These are phyloP conservation scores for Auriculariales sp. DNA, from an alignment of 768 basidiomycete species.

Conservation along the genomic window DNA sequence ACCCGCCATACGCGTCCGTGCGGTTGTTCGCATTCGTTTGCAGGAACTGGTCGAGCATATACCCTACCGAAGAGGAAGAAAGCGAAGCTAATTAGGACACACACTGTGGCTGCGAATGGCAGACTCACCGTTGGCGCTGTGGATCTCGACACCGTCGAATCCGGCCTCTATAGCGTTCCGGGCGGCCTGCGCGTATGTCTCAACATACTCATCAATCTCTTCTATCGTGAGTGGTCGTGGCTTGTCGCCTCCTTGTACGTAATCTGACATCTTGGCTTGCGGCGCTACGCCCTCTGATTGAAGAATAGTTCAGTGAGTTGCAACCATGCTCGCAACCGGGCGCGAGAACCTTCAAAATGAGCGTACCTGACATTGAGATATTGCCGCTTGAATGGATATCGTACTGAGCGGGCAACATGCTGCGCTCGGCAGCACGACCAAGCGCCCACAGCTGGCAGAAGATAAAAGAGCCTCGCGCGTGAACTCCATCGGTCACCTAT, in stretches of 20 bases:
- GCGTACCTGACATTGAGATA: neutral
- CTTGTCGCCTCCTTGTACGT: neutral
- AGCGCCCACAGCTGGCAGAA: constrained; percentile 46
- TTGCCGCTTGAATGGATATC: constrained; percentile 2
- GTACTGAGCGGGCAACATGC: neutral
- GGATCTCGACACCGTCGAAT: constrained; percentile 48
- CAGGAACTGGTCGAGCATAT: constrained; percentile 38
- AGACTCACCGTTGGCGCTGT: too few species aligned
- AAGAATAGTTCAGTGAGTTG: constrained; percentile 6
- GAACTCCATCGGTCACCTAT: constrained; percentile 43
- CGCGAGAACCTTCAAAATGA: too few species aligned
- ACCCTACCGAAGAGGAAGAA: constrained; percentile 26
- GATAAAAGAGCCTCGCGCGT: constrained; percentile 35
- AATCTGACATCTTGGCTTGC: too few species aligned
- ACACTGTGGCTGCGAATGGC: neutral
- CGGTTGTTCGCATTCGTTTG: constrained; percentile 41
- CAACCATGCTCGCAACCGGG: too few species aligned
- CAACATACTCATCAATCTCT: constrained; percentile 36
- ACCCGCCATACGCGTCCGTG: constrained; percentile 56
- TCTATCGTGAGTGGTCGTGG: constrained; percentile 29
- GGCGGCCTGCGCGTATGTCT: constrained; percentile 39
- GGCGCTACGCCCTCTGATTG: constrained; percentile 6
- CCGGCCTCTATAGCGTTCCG: constrained; percentile 44
- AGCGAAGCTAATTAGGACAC: neutral
- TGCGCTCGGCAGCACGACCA: constrained; percentile 25